Evolutionary conservation across 1,139 yeast genomes (phyloP), one percentile per base, ranked within the genome.

Genomic region (Casaregolazyma suthepensis): DNA sequence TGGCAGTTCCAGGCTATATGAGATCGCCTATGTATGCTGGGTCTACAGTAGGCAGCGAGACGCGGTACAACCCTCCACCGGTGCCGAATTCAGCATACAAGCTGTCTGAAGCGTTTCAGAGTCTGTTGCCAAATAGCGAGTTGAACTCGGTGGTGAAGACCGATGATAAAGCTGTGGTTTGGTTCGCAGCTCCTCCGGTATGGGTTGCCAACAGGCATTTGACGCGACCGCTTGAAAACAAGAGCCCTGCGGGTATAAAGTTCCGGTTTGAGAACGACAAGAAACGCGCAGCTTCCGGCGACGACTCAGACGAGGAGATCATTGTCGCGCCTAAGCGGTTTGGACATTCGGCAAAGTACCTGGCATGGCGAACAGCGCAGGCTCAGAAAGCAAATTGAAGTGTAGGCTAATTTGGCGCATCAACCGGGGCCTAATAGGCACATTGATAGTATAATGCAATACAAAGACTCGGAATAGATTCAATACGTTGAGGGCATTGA

Each of bases 111-210:
- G 52, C 50, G 5, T 56, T 60, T 1, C 67, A 65, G 52, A 54
- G 53, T 10, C 53, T 58, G 47, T 55, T 66, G 43, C 63, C 66
- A 10, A 51, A 55, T 1, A 48, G 57, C 40, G 62, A 63, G 35
- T 56, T 63, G 22, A 61, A 57, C 5, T 59, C 61, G 29, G 66
- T 66, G 43, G 64, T 66, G 13, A 60, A 59, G 49, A 51, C 57
- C 45, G 51, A 56, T 44, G 61, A 60, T 44, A 65, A 66, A 42
- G 64, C 85, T 54, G 72, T 85, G 43, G 71, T 87, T 19, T 90
- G 96, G 91, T 88, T 84, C 69, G 78, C 88, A 57, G 81, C 93
- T 1, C 90, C 96, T 6, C 95, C 96, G 12, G 72, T 85, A 9
- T 73, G 77, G 52, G 70, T 83, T 17, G 71, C 79, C 1, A 80